Base-by-base conservation (phyloP, 257 asterid genomes). In the Orobanche coerulescens region DNA sequence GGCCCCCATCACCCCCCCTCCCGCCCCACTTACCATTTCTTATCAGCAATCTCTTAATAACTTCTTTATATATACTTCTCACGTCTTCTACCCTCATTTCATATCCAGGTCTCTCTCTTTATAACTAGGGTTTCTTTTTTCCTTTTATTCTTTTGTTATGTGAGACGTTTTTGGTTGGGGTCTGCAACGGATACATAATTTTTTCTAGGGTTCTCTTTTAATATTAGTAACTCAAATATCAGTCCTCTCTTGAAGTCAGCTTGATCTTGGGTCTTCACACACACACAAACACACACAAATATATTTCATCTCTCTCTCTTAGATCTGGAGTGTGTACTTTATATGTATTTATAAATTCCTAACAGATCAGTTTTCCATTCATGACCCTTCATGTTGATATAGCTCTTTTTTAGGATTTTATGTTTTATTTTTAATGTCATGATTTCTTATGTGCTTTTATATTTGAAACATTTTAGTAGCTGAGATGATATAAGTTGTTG, bases 41-140 rank as follows among this genome's bases (percentile, higher is more conserved):
- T 72, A 69, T 61, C 73, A 30, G 49, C 62, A 58, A 50, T 0
- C 40, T 23, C 34, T 19, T 9, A n/a, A n/a, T n/a, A n/a, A n/a
- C n/a, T n/a, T 70, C 79, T 70, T 71, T 74, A 81, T 78, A 75
- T 66, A 74, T 47, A 46, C 20, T 33, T 51, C 78, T 66, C 54
- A 24, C 58, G 18, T 20, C 39, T 16, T 31, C 23, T 4, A 9
- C 10, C 26, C 1, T 6, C 16, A 12, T 16, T 9, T 64, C 65
- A 25, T 68, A 58, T 64, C 77, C 48, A 11, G 68, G 55, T 50
- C 71, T 59, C 60, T 68, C 65, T 22, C 24, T 47, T 33, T 20
- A 15, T 44, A 3, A 7, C 31, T 78, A 60, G 71, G 73, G 74
- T 61, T 73, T 52, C 70, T 57, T 68, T 46, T 57, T 68, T 46